Evolutionary conservation across 768 basidiomycete genomes (phyloP).

Genomic region (Boletus reticuloceps): DNA sequence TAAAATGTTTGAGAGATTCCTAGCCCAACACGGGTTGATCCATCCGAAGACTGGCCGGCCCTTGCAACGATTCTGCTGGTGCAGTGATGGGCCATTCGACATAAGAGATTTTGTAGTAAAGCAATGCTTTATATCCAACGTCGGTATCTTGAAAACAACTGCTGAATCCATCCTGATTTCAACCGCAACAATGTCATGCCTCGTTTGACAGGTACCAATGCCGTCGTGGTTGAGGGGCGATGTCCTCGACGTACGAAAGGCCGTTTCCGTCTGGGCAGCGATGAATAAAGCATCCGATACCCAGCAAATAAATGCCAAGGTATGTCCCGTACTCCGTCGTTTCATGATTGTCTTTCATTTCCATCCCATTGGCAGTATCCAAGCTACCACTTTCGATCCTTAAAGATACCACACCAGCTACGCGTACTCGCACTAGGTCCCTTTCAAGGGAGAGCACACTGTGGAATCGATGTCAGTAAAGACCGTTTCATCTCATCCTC

Average conservation of each 20-base stretch:
- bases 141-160: conserved; percentile 30
- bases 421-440: conserved; percentile 63
- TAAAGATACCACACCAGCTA: conserved; percentile 78
- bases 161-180: conserved; percentile 6
- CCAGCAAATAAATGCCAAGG: conserved; percentile 13
- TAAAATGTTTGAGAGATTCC: conserved; percentile 58
- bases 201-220: conserved; percentile 50
- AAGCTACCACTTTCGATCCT: conserved; percentile 25
- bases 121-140: conserved; percentile 85
- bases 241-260: conserved; percentile 68
- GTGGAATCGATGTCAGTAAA: conserved; percentile 83
- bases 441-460: conserved; percentile 84
- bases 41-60: conserved; percentile 54
- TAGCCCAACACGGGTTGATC: conserved; percentile 69
- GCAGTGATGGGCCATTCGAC: conserved; percentile 82
- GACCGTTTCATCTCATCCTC: not conserved
- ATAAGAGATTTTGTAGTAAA: conserved; percentile 84
- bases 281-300: conserved; percentile 7
- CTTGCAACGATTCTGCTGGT: conserved; percentile 73
- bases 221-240: conserved; percentile 75
- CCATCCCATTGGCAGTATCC: conserved; percentile 13
- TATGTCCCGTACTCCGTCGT: conserved; percentile 3
- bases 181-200: conserved; percentile 3
- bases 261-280: conserved; percentile 47
- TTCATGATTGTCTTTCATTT: not conserved